These are phyloP conservation scores for Colletotrichum sp. DNA, from an alignment of 2,329 filamentous ascomycete genomes.

Conservation along the genomic window DNA sequence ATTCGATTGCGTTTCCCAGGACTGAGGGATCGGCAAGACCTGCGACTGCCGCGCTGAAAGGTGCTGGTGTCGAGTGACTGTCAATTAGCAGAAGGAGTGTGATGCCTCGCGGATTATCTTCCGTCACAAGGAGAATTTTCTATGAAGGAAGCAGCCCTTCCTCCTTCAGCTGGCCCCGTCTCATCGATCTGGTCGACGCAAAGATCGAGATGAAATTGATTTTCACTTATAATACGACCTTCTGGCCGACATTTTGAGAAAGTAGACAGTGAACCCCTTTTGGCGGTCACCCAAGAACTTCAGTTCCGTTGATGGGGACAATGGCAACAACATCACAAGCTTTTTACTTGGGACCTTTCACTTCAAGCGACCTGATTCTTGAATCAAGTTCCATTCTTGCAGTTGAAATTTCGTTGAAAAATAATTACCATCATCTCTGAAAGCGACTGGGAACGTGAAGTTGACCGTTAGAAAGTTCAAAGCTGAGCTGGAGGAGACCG, in stretches of 20 bases:
- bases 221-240: background rate
- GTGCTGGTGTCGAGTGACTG: background rate
- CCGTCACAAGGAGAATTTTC: background rate
- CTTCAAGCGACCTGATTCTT: background rate
- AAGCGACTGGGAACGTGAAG: background rate
- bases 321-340: background rate
- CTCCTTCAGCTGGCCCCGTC: background rate
- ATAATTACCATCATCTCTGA: background rate
- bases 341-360: background rate
- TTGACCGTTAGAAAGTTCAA: background rate
- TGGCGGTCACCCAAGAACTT: background rate
- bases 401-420: background rate
- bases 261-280: background rate
- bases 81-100: background rate
- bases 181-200: background rate
- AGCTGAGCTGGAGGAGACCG: background rate
- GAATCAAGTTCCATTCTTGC: background rate
- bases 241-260: background rate
- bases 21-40: background rate
- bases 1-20: background rate
- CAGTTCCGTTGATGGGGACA: background rate
- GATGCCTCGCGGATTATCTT: background rate
- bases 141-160: no score
- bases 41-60: background rate
- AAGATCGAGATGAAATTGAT: background rate